These are phyloP conservation scores for Salix dunnii DNA, from an alignment of 345 rosid genomes.

Conservation along the genomic window DNA sequence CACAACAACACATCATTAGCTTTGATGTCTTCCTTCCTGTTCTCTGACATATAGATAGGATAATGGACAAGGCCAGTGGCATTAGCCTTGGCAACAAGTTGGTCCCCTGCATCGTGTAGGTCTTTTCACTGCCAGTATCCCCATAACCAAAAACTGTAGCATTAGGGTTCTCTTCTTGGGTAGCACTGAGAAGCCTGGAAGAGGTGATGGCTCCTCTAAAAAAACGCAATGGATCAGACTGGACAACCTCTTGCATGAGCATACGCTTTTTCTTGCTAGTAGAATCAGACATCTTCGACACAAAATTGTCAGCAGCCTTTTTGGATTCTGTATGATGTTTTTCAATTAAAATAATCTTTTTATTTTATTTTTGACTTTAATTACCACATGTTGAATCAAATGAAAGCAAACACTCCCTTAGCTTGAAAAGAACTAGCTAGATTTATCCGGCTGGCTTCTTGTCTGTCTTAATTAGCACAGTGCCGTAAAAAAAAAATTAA, in stretches of 20 bases:
- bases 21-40: slow-evolving; percentile 48
- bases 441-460: not conserved
- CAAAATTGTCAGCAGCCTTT: slow-evolving; percentile 44
- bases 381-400: too few species aligned
- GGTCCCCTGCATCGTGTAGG: slow-evolving; percentile 92
- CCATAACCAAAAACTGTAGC: slow-evolving; percentile 91
- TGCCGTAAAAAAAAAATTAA: slow-evolving; percentile 27
- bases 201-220: slow-evolving; percentile 62
- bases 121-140: slow-evolving; percentile 94
- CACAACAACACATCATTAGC: slow-evolving; percentile 77
- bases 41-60: slow-evolving; percentile 50
- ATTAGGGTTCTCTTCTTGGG: slow-evolving; percentile 63
- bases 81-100: slow-evolving; percentile 62
- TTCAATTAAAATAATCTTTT: too few species aligned
- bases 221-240: slow-evolving; percentile 74
- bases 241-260: slow-evolving; percentile 55
- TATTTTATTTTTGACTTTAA: too few species aligned
- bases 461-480: slow-evolving; percentile 22
- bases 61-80: slow-evolving; percentile 63
- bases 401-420: not conserved
- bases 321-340: slow-evolving; percentile 12
- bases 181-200: slow-evolving; percentile 72
- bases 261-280: slow-evolving; percentile 55
- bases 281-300: slow-evolving; percentile 50
- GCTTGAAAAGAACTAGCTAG: slow-evolving; percentile 11